These are phyloP conservation scores for Botrytis aclada DNA, from an alignment of 2,329 filamentous ascomycete species.

Conservation along the genomic window DNA sequence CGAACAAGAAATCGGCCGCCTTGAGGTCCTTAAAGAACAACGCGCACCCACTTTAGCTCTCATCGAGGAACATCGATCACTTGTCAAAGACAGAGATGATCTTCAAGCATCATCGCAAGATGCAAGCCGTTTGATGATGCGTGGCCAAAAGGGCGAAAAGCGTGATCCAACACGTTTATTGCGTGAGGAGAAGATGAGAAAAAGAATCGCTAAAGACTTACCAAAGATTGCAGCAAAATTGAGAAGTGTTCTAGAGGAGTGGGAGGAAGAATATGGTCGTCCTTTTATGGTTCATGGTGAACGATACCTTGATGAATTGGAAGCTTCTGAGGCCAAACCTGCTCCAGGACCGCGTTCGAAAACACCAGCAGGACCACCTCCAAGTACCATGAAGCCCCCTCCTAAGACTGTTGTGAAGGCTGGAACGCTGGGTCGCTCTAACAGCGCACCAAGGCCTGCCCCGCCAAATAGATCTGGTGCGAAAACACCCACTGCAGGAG, in stretches of 20 bases:
- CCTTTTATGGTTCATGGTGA: conserved; percentile 93
- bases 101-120: conserved; percentile 90
- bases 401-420: conserved; percentile 26
- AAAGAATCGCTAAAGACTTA: conserved; percentile 92
- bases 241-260: conserved; percentile 73
- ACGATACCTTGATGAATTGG: conserved; percentile 83
- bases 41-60: conserved; percentile 78
- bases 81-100: conserved; percentile 84
- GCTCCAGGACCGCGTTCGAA: conserved; percentile 66
- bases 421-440: conserved; percentile 32
- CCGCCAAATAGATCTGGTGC: conserved; percentile 35
- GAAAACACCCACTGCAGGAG: conserved; percentile 54
- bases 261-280: conserved; percentile 91
- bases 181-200: conserved; percentile 97
- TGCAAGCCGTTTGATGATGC: conserved; percentile 86
- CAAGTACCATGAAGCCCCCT: conserved; percentile 40
- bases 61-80: conserved; percentile 76
- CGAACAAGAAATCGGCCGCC: conserved; percentile 80
- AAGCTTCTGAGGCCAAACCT: conserved; percentile 57
- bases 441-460: conserved; percentile 30
- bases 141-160: conserved; percentile 88
- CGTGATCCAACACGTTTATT: conserved; percentile 92
- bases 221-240: conserved; percentile 89
- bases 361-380: conserved; percentile 65
- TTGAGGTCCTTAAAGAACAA: conserved; percentile 82